Conservation (phyloP, 78 protist genomes). For the Planoprotostelium fungivorum region DNA sequence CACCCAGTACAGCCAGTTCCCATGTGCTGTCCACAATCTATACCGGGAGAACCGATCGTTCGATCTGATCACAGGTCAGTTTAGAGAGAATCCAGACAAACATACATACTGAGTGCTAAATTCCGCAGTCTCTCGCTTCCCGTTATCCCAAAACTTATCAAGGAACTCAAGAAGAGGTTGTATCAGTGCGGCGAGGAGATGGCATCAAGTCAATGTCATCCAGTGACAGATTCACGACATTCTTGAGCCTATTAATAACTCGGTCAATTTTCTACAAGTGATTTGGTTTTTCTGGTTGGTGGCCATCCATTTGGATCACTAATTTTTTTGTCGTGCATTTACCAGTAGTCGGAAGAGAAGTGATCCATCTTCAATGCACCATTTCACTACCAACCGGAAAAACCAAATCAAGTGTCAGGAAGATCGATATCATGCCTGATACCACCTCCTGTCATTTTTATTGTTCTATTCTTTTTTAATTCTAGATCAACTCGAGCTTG, state of each 20-base stretch:
- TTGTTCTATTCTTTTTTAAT: background rate
- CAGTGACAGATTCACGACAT: background rate
- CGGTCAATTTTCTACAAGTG: too few species aligned
- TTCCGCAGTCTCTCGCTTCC: background rate
- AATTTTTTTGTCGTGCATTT: too few species aligned
- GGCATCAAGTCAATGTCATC: background rate
- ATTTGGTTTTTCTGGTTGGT: too few species aligned
- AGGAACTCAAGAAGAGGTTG: conserved; percentile 1
- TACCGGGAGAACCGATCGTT: background rate
- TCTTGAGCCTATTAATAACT: conserved; percentile 1
- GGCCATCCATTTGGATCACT: background rate
- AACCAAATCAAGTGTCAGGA: background rate
- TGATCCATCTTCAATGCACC: too few species aligned
- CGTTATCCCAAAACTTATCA: background rate
- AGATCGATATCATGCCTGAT: background rate
- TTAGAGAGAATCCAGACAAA: background rate
- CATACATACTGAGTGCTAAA: background rate
- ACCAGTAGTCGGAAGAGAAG: too few species aligned
- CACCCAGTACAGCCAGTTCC: background rate
- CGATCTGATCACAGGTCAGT: background rate
- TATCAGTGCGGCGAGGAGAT: background rate
- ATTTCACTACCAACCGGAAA: too few species aligned
- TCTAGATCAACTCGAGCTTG: background rate
- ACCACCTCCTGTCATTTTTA: background rate
- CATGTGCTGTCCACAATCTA: background rate